Percentiles rank a stretch among this genome's conserved stretches.
Evolutionary conservation across 768 basidiomycete genomes (phyloP).

Genomic region (Lactarius pseudohatsudake): DNA sequence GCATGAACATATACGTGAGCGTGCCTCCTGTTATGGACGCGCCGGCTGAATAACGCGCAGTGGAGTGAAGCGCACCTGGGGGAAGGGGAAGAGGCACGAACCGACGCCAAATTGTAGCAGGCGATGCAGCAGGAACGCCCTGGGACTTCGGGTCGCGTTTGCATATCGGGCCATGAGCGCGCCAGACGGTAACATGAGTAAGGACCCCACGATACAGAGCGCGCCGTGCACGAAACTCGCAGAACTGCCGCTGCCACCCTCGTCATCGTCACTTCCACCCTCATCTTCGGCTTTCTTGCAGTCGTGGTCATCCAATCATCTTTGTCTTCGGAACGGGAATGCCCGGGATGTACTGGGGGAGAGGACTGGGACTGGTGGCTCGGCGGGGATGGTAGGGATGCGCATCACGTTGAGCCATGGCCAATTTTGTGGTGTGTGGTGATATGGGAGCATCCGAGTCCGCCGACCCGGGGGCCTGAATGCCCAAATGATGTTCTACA

Average conservation of each 20-base stretch:
- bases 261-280: too few relatives aligned
- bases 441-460: conserved; percentile 46
- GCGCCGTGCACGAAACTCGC: conserved; percentile 54
- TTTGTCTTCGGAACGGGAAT: background rate
- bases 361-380: too few relatives aligned
- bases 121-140: conserved; percentile 50
- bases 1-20: conserved; percentile 21
- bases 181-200: conserved; percentile 35
- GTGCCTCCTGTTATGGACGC: conserved; percentile 9
- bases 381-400: background rate
- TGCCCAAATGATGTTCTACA: too few relatives aligned
- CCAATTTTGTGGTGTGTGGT: conserved; percentile 48
- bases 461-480: conserved; percentile 32
- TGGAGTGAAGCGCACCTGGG: background rate
- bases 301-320: background rate
- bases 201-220: conserved; percentile 51
- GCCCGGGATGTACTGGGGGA: background rate
- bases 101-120: conserved; percentile 33
- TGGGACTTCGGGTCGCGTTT: conserved; percentile 37
- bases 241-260: background rate
- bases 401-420: conserved; percentile 34
- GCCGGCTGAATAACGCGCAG: conserved; percentile 6
- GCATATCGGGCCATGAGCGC: too few relatives aligned
- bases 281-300: background rate
- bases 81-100: background rate